Conservation (phyloP, 2,329 filamentous ascomycete species). For the Volutella citrinella region DNA sequence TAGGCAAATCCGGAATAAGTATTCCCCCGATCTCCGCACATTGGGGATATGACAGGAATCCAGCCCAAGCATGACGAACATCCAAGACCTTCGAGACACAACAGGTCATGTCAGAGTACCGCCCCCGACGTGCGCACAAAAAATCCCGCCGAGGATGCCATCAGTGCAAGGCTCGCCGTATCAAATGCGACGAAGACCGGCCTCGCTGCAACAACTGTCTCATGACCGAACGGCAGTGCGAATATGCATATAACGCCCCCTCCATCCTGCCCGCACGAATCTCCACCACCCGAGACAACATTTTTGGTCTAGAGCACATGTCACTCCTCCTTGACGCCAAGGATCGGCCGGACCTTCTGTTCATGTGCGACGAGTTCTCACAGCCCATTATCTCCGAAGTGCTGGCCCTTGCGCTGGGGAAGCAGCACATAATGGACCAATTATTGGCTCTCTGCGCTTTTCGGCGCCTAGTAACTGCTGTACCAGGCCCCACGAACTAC, state of each 20-base stretch:
- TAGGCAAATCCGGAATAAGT: no score
- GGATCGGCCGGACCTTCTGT: neutral
- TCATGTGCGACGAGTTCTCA: neutral
- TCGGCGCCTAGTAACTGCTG: neutral
- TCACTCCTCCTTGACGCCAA: neutral
- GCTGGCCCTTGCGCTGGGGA: neutral
- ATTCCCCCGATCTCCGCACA: no score
- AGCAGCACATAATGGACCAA: neutral
- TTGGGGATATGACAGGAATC: no score
- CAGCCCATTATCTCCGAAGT: neutral
- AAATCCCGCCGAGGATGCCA: neutral
- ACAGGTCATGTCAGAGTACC: neutral
- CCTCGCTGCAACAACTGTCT: neutral
- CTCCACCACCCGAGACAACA: neutral
- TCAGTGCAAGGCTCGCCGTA: neutral
- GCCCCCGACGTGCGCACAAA: neutral
- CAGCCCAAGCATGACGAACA: no score
- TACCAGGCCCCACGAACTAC: neutral
- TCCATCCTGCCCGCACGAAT: no score
- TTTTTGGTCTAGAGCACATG: neutral
- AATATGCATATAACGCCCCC: no score
- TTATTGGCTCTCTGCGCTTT: neutral
- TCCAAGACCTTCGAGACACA: no score
- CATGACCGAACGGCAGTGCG: neutral
- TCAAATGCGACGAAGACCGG: neutral